These are phyloP conservation scores for Hyaloscypha variabilis DNA, from an alignment of 495 filamentous ascomycete species.

Conservation along the genomic window DNA sequence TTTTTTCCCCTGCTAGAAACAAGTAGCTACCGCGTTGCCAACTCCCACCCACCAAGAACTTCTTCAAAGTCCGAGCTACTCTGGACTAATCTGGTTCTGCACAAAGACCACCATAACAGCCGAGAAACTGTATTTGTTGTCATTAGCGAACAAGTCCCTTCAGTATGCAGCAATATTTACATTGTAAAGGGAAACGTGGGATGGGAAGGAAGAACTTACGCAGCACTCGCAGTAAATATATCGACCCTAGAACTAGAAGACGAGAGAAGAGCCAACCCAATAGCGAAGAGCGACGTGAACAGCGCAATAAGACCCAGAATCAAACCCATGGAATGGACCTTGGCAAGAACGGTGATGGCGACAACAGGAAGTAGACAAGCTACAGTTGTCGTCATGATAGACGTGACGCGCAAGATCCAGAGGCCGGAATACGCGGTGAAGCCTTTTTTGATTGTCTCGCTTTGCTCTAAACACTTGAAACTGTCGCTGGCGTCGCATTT, in stretches of 20 bases:
- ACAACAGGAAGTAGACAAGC: conserved; percentile 10
- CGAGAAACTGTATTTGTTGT: conserved; percentile 2
- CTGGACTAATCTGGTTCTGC: conserved; percentile 7
- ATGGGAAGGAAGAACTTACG: not conserved
- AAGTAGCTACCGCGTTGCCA: too few relatives aligned
- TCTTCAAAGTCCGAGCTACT: too few relatives aligned
- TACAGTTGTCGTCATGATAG: conserved; percentile 7
- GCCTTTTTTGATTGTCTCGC: too few relatives aligned
- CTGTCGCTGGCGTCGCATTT: too few relatives aligned
- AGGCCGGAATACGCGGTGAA: not conserved
- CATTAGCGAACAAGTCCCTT: not conserved
- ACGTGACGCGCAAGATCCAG: conserved; percentile 9
- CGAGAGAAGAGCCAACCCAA: conserved; percentile 1
- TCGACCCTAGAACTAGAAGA: conserved; percentile 5
- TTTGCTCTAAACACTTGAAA: too few relatives aligned
- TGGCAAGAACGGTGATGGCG: conserved; percentile 10
- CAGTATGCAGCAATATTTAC: conserved; percentile 1
- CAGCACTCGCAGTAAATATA: conserved; percentile 6
- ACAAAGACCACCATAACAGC: conserved; percentile 18
- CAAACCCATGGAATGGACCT: conserved; percentile 10
- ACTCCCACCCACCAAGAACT: too few relatives aligned
- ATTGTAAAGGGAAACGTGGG: not conserved
- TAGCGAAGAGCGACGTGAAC: conserved; percentile 9
- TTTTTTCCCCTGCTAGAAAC: too few relatives aligned
- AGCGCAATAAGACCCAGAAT: conserved; percentile 17